These are phyloP conservation scores for Colletotrichum australisinense DNA, from an alignment of 2,329 filamentous ascomycete species.

Conservation along the genomic window DNA sequence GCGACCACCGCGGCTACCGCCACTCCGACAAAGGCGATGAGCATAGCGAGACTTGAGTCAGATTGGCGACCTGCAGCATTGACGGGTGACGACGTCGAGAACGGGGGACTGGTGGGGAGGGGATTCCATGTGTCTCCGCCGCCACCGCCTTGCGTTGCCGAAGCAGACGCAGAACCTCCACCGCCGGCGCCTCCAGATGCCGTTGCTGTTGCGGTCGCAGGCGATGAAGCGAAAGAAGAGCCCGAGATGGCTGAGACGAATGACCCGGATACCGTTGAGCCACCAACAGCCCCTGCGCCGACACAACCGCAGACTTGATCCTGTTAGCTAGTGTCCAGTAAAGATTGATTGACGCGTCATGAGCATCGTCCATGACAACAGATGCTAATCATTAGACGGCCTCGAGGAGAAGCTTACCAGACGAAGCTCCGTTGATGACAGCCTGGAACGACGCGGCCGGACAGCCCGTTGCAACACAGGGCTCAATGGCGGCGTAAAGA, in stretches of 20 bases:
- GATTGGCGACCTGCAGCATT: conserved; percentile 14
- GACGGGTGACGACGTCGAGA: conserved; percentile 21
- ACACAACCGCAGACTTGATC: conserved; percentile 26
- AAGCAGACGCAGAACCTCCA: conserved; percentile 2
- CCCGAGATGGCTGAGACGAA: conserved; percentile 22
- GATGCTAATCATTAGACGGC: fast-evolving
- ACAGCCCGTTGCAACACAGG: conserved; percentile 44
- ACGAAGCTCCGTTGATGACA: conserved; percentile 42
- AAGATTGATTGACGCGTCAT: fast-evolving
- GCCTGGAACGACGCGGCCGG: conserved; percentile 38
- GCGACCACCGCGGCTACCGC: neutral
- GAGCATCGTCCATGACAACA: neutral
- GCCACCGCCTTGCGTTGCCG: conserved; percentile 9
- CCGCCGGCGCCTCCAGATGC: conserved; percentile 5
- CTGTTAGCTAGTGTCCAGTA: neutral
- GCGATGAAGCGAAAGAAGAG: conserved; percentile 11
- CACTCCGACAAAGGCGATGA: neutral
- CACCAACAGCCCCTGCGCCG: conserved; percentile 4
- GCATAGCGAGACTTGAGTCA: neutral
- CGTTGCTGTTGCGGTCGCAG: conserved; percentile 8
- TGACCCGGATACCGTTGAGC: conserved; percentile 16
- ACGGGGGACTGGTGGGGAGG: conserved; percentile 1
- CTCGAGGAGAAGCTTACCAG: neutral
- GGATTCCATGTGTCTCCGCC: conserved; percentile 20
- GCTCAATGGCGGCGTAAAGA: conserved; percentile 40